These are phyloP conservation scores for Tricholoma matsutake DNA, from an alignment of 768 basidiomycete species.

Conservation along the genomic window DNA sequence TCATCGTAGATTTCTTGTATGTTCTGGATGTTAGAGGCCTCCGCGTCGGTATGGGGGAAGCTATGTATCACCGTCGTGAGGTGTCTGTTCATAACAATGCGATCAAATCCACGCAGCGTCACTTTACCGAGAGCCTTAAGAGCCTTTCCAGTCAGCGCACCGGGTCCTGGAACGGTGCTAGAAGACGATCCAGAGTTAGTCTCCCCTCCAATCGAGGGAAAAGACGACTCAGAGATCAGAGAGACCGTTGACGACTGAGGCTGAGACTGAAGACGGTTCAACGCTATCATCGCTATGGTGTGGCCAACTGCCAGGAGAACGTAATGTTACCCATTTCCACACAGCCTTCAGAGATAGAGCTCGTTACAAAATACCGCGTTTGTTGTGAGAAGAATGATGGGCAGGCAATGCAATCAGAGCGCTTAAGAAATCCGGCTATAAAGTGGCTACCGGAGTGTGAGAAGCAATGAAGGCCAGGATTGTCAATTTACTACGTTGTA, in stretches of 20 bases:
- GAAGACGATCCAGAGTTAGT: constrained; percentile 18
- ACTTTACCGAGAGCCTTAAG: constrained; percentile 52
- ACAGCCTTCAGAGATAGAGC: too few species aligned
- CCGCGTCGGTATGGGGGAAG: constrained; percentile 22
- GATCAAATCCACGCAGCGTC: constrained; percentile 46
- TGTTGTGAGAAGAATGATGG: too few species aligned
- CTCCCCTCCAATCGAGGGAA: background rate
- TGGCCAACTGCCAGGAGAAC: background rate
- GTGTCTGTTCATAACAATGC: constrained; percentile 20
- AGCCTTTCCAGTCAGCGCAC: constrained; percentile 42
- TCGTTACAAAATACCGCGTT: too few species aligned
- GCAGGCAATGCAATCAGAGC: too few species aligned
- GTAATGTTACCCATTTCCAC: background rate
- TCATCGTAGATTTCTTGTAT: constrained; percentile 17
- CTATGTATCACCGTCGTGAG: constrained; percentile 13
- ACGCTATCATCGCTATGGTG: background rate
- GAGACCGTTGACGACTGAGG: constrained; percentile 4
- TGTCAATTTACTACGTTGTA: background rate
- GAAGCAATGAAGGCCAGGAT: too few species aligned
- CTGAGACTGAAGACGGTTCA: constrained; percentile 1
- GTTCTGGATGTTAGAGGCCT: constrained; percentile 13
- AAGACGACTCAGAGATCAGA: constrained; percentile 2
- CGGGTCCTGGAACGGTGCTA: constrained; percentile 25
- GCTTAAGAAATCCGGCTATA: too few species aligned
- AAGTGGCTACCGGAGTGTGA: too few species aligned